phyloP scores from a whole-genome alignment of 805 yeast genomes.

The Tetrapisispora taiwanensis region DNA sequence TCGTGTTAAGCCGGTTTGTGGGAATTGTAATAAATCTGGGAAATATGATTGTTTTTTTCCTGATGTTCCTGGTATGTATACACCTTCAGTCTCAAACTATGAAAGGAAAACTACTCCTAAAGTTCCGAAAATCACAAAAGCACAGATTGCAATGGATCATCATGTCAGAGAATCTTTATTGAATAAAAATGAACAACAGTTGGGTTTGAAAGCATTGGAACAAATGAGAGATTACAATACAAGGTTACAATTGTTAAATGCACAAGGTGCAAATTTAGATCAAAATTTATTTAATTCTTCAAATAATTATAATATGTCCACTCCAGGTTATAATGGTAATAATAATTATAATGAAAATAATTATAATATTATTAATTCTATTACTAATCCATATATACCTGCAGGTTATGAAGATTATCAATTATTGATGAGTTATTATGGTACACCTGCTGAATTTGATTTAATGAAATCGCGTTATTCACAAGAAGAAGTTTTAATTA shows the following conservation, averaged over 20 bases:
- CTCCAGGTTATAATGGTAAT: background rate
- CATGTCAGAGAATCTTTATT: background rate
- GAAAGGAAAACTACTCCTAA: background rate
- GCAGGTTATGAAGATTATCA: background rate
- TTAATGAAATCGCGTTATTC: slow-evolving; percentile 10
- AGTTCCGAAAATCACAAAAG: background rate
- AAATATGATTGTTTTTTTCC: slow-evolving; percentile 18
- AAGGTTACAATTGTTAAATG: slow-evolving; percentile 9
- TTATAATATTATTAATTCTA: background rate
- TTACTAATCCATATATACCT: background rate
- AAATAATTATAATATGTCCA: background rate
- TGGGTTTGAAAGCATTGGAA: slow-evolving; percentile 7
- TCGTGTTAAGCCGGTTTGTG: slow-evolving; percentile 38
- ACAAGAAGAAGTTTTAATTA: slow-evolving; percentile 14
- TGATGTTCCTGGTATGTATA: slow-evolving; percentile 9
- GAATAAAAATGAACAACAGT: slow-evolving; percentile 1
- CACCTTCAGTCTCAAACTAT: background rate
- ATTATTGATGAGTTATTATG: slow-evolving; percentile 1
- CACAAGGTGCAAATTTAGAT: slow-evolving; percentile 1
- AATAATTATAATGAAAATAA: background rate
- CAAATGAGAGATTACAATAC: slow-evolving; percentile 13
- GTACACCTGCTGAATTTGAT: slow-evolving; percentile 7
- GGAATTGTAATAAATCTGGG: slow-evolving; percentile 28
- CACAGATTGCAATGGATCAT: background rate
- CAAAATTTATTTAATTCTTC: background rate